These are phyloP conservation scores for Gracilariopsis chorda DNA, from an alignment of 23 red algal species.

Conservation along the genomic window DNA sequence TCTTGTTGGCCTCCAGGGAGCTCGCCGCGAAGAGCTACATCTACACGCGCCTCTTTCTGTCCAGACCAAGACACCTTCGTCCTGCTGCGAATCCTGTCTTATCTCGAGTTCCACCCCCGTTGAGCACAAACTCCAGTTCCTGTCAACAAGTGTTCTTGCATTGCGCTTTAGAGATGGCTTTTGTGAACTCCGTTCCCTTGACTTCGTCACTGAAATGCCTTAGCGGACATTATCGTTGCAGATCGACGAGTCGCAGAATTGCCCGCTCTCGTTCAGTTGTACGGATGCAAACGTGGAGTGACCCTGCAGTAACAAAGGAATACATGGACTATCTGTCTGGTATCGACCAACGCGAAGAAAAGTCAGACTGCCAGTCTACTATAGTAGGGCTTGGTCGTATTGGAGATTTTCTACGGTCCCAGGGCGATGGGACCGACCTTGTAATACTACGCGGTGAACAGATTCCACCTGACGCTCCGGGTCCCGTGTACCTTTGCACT, in stretches of 20 bases:
- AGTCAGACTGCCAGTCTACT: constrained; percentile 49
- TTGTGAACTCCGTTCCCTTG: neutral
- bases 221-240: no score
- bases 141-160: no score
- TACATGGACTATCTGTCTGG: constrained; percentile 39
- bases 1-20: no score
- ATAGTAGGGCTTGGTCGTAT: constrained; percentile 89
- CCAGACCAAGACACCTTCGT: no score
- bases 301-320: constrained; percentile 55
- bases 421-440: constrained; percentile 39
- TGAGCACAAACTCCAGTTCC: no score
- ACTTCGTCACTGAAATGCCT: no score
- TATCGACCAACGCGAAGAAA: constrained; percentile 27
- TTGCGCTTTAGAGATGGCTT: neutral
- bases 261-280: neutral
- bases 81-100: no score
- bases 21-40: no score
- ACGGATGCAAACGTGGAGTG: constrained; percentile 55
- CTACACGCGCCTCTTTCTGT: no score
- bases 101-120: no score
- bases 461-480: constrained; percentile 69
- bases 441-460: constrained; percentile 64
- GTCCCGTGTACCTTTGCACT: constrained; percentile 97
- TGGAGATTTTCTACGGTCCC: constrained; percentile 62
- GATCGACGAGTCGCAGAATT: neutral